These are phyloP conservation scores for Corrigiola litoralis DNA, from an alignment of 179 eudicot genomes.

Conservation along the genomic window DNA sequence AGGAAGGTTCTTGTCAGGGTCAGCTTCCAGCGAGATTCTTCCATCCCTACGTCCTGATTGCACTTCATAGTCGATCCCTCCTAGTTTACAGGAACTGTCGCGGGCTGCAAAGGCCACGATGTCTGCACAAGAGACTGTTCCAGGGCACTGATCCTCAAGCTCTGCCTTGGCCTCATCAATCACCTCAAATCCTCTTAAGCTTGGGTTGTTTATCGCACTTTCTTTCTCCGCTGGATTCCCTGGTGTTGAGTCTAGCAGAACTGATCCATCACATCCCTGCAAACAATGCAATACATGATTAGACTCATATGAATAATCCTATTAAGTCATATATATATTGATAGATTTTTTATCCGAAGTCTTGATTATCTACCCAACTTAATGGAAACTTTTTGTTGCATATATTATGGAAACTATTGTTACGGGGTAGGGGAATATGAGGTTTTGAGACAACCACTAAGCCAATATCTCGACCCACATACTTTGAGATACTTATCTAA, in stretches of 20 bases:
- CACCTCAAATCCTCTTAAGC: constrained; percentile 32
- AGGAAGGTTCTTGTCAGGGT: constrained; percentile 13
- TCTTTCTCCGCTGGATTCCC: constrained; percentile 21
- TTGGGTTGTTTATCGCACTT: constrained; percentile 15
- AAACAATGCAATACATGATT: background rate
- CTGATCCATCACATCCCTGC: constrained; percentile 36
- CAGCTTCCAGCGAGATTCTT: constrained; percentile 4
- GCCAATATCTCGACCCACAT: too few relatives aligned
- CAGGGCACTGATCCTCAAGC: constrained; percentile 31
- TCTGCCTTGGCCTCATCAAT: constrained; percentile 28
- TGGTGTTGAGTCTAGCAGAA: constrained; percentile 25
- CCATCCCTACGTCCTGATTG: constrained; percentile 33
- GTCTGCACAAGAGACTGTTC: constrained; percentile 35
- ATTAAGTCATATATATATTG: background rate
- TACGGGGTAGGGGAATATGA: too few relatives aligned
- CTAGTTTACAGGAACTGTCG: constrained; percentile 15
- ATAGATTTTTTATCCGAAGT: background rate
- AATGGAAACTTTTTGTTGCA: too few relatives aligned
- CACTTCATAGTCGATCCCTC: constrained; percentile 19
- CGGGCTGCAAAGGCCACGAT: constrained; percentile 34
- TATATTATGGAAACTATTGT: too few relatives aligned
- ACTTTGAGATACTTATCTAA: too few relatives aligned
- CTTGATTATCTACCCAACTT: too few relatives aligned
- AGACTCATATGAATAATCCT: too few relatives aligned
- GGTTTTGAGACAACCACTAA: too few relatives aligned